A percentile compares a stretch with the other conserved stretches of the same genome.
phyloP scores from a whole-genome alignment of 176 grass and related monocot genomes.

The Cymbopogon citratus region DNA sequence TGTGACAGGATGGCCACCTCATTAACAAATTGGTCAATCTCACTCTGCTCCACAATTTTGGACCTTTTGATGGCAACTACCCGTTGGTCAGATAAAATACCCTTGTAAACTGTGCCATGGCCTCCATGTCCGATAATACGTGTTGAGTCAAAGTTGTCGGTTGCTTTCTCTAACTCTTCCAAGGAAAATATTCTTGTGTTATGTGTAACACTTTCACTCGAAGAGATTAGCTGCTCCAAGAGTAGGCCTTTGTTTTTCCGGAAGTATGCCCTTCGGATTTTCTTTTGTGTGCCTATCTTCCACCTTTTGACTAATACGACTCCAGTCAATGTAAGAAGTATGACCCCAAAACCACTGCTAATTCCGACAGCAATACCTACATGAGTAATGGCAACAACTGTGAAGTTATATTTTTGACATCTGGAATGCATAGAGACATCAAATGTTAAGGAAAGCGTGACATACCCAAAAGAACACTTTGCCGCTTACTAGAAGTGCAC shows the following conservation, averaged over 20 bases:
- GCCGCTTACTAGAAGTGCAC: constrained; percentile 14
- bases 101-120: constrained; percentile 52
- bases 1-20: constrained; percentile 48
- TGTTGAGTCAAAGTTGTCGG: constrained; percentile 34
- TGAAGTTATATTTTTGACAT: constrained; percentile 2
- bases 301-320: background rate
- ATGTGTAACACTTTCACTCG: constrained; percentile 22
- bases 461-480: constrained; percentile 29
- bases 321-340: constrained; percentile 17
- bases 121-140: constrained; percentile 44
- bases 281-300: constrained; percentile 24
- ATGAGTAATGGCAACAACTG: constrained; percentile 6
- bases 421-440: background rate
- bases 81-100: constrained; percentile 31
- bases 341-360: constrained; percentile 32
- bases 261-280: constrained; percentile 29
- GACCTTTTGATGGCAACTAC: constrained; percentile 55
- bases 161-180: constrained; percentile 52
- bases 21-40: constrained; percentile 57
- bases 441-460: background rate
- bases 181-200: constrained; percentile 47
- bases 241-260: constrained; percentile 30
- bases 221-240: constrained; percentile 28
- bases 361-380: constrained; percentile 27
- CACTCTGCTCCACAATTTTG: constrained; percentile 38